These are phyloP conservation scores for Auriscalpium vulgare DNA, from an alignment of 768 basidiomycete species.

Conservation along the genomic window DNA sequence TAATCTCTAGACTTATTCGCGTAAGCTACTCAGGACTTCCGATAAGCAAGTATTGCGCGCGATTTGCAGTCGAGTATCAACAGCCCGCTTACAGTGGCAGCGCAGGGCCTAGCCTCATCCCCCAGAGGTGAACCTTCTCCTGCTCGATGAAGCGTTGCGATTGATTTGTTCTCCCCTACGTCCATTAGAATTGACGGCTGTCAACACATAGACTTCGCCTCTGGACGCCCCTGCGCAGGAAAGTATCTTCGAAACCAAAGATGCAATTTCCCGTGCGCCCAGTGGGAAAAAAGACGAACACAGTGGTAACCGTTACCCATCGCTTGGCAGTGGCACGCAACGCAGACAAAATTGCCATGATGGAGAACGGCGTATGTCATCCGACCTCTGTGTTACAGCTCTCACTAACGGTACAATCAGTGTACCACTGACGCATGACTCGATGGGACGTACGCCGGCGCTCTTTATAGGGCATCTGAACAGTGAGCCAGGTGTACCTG, in stretches of 20 bases:
- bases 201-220: conserved; percentile 54
- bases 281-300: conserved; percentile 52
- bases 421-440: conserved; percentile 21
- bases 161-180: background rate
- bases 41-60: conserved; percentile 7
- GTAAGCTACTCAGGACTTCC: conserved; percentile 52
- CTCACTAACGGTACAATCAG: conserved; percentile 1
- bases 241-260: conserved; percentile 72
- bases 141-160: conserved; percentile 83
- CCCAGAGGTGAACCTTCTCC: conserved; percentile 55
- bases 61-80: conserved; percentile 68
- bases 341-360: conserved; percentile 83
- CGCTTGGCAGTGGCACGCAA: conserved; percentile 72
- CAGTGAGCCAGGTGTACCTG: conserved; percentile 1
- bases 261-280: conserved; percentile 50
- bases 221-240: conserved; percentile 76
- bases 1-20: conserved; percentile 61
- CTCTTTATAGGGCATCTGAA: conserved; percentile 16
- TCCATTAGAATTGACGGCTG: background rate
- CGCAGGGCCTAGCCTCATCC: no score
- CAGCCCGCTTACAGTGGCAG: conserved; percentile 26
- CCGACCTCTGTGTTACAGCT: background rate
- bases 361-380: conserved; percentile 61
- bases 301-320: conserved; percentile 79
- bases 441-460: conserved; percentile 16